Evolutionary conservation across 2,329 filamentous ascomycete species (phyloP).

Genomic region (Fusarium aywerte): DNA sequence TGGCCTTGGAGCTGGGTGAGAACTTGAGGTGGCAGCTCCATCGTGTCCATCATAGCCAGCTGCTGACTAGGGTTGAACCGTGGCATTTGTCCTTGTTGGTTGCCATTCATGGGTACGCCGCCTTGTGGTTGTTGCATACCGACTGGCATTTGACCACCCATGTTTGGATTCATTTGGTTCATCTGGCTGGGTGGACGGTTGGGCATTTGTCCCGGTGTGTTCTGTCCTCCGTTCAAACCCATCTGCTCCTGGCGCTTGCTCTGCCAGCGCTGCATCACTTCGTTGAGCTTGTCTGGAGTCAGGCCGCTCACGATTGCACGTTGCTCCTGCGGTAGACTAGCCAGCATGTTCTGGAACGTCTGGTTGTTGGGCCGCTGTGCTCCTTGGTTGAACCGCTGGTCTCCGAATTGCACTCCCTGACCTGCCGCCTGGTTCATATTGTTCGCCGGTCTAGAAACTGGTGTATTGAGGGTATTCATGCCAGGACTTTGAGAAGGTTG

Average conservation of each 20-base stretch:
- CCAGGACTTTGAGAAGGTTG: slow-evolving; percentile 68
- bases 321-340: slow-evolving; percentile 59
- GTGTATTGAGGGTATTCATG: slow-evolving; percentile 68
- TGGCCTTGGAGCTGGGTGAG: slow-evolving; percentile 44
- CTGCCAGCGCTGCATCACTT: slow-evolving; percentile 63
- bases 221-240: slow-evolving; percentile 49
- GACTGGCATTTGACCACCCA: slow-evolving; percentile 46
- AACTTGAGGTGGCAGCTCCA: slow-evolving; percentile 58
- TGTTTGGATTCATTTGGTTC: slow-evolving; percentile 49
- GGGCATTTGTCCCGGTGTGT: slow-evolving; percentile 49
- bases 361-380: slow-evolving; percentile 60
- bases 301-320: slow-evolving; percentile 57
- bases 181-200: slow-evolving; percentile 48
- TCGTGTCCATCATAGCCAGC: slow-evolving; percentile 57
- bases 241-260: slow-evolving; percentile 51
- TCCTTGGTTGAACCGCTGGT: slow-evolving; percentile 64
- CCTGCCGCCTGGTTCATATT: slow-evolving; percentile 58
- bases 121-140: slow-evolving; percentile 50
- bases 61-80: slow-evolving; percentile 49
- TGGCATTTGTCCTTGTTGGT: slow-evolving; percentile 46
- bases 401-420: slow-evolving; percentile 61
- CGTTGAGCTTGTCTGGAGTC: slow-evolving; percentile 62
- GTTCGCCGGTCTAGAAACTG: slow-evolving; percentile 57
- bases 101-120: slow-evolving; percentile 42
- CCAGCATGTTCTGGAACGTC: slow-evolving; percentile 56